Evolutionary conservation across 2,329 filamentous ascomycete genomes (phyloP).

Genomic region (Monosporascus sp.): DNA sequence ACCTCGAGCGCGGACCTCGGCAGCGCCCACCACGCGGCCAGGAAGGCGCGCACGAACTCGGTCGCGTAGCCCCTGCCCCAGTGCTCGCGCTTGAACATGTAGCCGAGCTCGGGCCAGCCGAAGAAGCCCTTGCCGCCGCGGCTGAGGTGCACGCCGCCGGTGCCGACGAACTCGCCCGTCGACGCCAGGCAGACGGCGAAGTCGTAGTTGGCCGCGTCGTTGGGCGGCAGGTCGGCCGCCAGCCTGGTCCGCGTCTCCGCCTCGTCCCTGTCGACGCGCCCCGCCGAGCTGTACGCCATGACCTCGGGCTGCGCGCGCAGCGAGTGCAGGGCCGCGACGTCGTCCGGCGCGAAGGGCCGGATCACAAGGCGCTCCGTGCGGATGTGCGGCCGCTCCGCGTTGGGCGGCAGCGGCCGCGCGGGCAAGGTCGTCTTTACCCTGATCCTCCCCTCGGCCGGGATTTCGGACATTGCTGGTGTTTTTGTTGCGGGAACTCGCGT

Average conservation of each 20-base stretch:
- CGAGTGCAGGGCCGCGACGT: conserved; percentile 44
- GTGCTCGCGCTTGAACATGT: conserved; percentile 46
- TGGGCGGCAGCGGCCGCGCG: conserved; percentile 34
- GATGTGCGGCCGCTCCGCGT: conserved; percentile 33
- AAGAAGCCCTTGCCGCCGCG: conserved; percentile 21
- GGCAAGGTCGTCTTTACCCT: conserved; percentile 47
- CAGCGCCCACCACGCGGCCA: conserved; percentile 43
- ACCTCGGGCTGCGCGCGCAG: conserved; percentile 55
- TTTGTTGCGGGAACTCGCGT: neutral
- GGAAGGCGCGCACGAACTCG: conserved; percentile 47
- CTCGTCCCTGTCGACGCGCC: conserved; percentile 36
- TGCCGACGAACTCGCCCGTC: conserved; percentile 47
- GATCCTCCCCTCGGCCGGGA: conserved; percentile 12
- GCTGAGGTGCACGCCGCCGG: conserved; percentile 38
- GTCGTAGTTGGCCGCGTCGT: conserved; percentile 50
- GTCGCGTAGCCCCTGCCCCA: conserved; percentile 55
- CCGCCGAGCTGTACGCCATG: conserved; percentile 52
- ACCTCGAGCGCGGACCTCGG: conserved; percentile 40
- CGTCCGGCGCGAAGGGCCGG: conserved; percentile 42
- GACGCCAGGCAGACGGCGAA: conserved; percentile 45
- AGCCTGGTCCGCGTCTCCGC: conserved; percentile 39
- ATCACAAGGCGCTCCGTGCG: conserved; percentile 51
- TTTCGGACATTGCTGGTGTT: neutral
- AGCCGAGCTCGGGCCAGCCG: conserved; percentile 56
- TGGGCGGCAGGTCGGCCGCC: conserved; percentile 38